These are phyloP conservation scores for Boletus sp. DNA, from an alignment of 1,284 basidiomycete species.

Conservation along the genomic window DNA sequence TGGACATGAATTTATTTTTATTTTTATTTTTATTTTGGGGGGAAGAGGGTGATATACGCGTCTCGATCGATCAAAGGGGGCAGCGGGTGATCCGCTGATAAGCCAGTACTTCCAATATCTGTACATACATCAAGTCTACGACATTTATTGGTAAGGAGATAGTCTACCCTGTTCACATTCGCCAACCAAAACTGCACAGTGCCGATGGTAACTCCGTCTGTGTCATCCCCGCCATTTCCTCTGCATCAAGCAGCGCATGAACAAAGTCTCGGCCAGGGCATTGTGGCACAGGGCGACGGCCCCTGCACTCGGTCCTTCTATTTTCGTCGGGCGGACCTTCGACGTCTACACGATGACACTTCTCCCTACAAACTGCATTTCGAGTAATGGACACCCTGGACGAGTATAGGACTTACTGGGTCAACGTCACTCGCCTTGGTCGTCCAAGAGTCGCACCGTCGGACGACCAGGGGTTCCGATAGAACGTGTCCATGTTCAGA, in stretches of 20 bases:
- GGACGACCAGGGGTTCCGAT: conserved; percentile 47
- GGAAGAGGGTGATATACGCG: no score
- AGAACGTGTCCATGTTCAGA: conserved; percentile 60
- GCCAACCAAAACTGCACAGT: neutral
- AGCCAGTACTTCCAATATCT: no score
- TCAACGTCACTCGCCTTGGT: conserved; percentile 11
- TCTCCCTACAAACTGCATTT: neutral
- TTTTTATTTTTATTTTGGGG: no score
- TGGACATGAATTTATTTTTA: no score
- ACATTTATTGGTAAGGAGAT: no score
- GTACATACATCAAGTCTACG: no score
- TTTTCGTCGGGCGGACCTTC: neutral
- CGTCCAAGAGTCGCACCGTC: conserved; percentile 17
- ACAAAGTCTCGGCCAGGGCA: conserved; percentile 1
- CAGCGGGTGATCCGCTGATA: no score
- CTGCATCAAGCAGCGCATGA: neutral
- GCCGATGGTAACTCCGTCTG: neutral
- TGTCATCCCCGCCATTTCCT: neutral
- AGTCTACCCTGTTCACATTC: neutral
- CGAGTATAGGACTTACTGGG: conserved; percentile 3
- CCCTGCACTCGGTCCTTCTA: neutral
- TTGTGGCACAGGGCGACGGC: neutral
- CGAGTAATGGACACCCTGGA: neutral
- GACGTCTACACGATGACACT: neutral
- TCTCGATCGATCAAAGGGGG: no score